Base-by-base conservation (phyloP, 768 basidiomycete genomes). In the Rubroboletus satanas region DNA sequence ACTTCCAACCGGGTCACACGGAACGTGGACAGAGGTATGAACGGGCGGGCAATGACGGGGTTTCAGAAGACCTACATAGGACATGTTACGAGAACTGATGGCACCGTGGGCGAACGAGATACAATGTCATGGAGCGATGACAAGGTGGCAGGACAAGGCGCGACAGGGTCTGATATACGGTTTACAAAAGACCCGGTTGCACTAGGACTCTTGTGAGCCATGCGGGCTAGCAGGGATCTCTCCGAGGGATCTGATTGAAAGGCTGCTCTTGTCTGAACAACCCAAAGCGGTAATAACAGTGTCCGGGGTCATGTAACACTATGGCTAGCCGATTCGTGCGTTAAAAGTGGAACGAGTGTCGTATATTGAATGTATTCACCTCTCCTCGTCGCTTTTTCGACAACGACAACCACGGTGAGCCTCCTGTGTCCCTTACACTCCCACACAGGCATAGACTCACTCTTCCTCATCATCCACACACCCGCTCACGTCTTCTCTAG, bases 291-390 rank as follows among this genome's bases (percentile, higher is more conserved):
- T 4, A 57, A 7, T 4, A 6, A 1, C n/a, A 45, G 68, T 71
- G 58, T 60, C 57, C 36, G 68, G 60, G 68, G 68, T 68, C 70
- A 11, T 10, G 12, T 0, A 17, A 1, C 1, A 12, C 46, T n/a
- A 54, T n/a, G 35, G 41, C 38, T 61, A 65, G 59, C 68, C 63
- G 68, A 66, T 38, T 57, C 50, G 61, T 42, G 42, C 52, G 49
- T 33, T 64, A 61, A 66, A 69, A 64, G 66, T 71, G 68, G 69
- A 49, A 68, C 61, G 66, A 62, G 64, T 42, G 44, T 54, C 49
- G 33, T 8, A 56, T 17, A 54, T 50, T 45, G 26, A n/a, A 0
- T 3, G 5, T 26, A 2, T 31, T 33, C 14, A 9, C 23, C 8
- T 26, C 26, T 2, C 26, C 26, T 26, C 26, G 49, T 39, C 31